Evolutionary conservation across 139 green algal species (phyloP), one percentile per base, ranked within the genome.

Genomic region (Tetraselmis striata): DNA sequence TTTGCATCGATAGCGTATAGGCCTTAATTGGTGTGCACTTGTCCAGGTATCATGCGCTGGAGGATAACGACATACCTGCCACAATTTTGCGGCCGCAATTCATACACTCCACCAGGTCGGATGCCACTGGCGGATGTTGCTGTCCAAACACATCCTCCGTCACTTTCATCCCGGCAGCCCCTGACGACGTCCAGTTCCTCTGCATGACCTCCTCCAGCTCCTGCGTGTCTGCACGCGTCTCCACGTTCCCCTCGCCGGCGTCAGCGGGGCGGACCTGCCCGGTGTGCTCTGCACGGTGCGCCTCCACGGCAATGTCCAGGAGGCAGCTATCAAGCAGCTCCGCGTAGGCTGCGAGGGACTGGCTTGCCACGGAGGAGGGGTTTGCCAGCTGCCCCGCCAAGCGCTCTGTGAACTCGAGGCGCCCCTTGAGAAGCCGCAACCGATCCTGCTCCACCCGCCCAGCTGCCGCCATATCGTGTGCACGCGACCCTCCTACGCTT

Each of bases 1-100:
- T 18, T 67, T 18, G 45, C n/a, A n/a, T n/a, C n/a, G n/a, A n/a
- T n/a, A n/a, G n/a, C n/a, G n/a, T n/a, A n/a, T n/a, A n/a, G n/a
- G n/a, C n/a, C n/a, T n/a, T n/a, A n/a, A n/a, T n/a, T n/a, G n/a
- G n/a, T n/a, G n/a, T 94, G 85, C 93, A 96, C 83, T 96, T 95
- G 31, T 96, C 93, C 5, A 96, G 88, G 81, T 96, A 93, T 23
- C 92, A 92, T 0, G 93, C 93, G 85, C 95, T 67, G 45, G 5
- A 25, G 45, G 18, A 18, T 5, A 18, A 67, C 18, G 45, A 96
- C 32, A 85, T 87, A 27, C 93, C 92, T 0, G 93, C 90, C 30
- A 88, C 85, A 75, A 95, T 88, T 77, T 92, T 89, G 31, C 93
- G 85, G 0, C 86, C 86, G 79, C 93, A 96, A 77, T 89, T 92